phyloP scores from a whole-genome alignment of 1,284 basidiomycete species.

The Apiotrichum laibachii region DNA sequence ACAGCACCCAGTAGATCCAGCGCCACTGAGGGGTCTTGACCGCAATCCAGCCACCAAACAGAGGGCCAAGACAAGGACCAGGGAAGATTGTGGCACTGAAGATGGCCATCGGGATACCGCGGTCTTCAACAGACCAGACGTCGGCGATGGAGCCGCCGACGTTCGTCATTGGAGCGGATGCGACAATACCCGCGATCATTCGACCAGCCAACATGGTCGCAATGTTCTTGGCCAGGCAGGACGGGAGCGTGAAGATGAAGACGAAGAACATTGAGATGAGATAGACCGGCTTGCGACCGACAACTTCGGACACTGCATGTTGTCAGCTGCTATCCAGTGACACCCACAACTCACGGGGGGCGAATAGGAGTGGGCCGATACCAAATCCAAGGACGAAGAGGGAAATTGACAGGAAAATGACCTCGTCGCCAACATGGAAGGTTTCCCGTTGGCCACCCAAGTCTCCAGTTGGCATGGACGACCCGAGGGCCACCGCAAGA shows the following conservation, averaged over 20 bases:
- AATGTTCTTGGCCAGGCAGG: slow-evolving; percentile 52
- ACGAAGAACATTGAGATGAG: slow-evolving; percentile 50
- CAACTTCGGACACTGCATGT: slow-evolving; percentile 48
- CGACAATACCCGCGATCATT: slow-evolving; percentile 52
- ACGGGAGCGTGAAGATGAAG: slow-evolving; percentile 53
- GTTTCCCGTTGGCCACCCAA: slow-evolving; percentile 39
- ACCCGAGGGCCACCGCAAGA: slow-evolving; percentile 49
- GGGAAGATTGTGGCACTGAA: slow-evolving; percentile 48
- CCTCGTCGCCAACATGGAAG: slow-evolving; percentile 50
- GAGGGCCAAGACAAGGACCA: slow-evolving; percentile 53
- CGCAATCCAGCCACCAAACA: slow-evolving; percentile 50
- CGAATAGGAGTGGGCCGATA: slow-evolving; percentile 50
- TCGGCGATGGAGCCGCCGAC: slow-evolving; percentile 55
- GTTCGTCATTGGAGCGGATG: slow-evolving; percentile 53
- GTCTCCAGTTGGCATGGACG: slow-evolving; percentile 53
- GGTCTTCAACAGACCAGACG: slow-evolving; percentile 50
- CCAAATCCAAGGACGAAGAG: slow-evolving; percentile 56
- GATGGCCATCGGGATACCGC: slow-evolving; percentile 53
- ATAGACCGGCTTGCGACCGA: slow-evolving; percentile 50
- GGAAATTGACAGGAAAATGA: slow-evolving; percentile 50
- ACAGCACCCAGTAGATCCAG: slow-evolving; percentile 54
- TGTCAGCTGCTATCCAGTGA: too few relatives aligned
- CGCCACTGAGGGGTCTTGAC: slow-evolving; percentile 45
- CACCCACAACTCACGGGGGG: too few relatives aligned
- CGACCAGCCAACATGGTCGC: slow-evolving; percentile 54